Conservation (phyloP, 805 yeast genomes). For the Candida michaelii region DNA sequence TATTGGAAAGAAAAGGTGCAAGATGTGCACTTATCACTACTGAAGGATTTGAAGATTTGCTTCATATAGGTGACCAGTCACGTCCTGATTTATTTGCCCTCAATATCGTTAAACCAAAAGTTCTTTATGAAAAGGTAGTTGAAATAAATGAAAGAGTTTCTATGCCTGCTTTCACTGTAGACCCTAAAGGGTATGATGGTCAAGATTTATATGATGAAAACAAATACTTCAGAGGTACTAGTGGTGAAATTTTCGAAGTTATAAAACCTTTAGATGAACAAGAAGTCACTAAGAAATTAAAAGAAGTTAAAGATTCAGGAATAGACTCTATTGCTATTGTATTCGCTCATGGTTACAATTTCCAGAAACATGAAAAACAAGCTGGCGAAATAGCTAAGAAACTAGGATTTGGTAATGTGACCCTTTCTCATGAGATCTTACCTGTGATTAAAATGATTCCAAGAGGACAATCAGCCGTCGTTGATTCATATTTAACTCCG, state of each 20-base stretch:
- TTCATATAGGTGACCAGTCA: conserved; percentile 23
- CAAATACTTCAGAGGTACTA: conserved; percentile 52
- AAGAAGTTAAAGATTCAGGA: conserved; percentile 53
- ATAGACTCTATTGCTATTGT: conserved; percentile 72
- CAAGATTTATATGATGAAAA: conserved; percentile 22
- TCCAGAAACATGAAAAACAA: conserved; percentile 60
- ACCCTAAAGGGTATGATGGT: conserved; percentile 19
- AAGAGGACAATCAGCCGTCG: conserved; percentile 75
- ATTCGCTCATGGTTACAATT: conserved; percentile 72
- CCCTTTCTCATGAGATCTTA: conserved; percentile 65
- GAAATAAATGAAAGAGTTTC: conserved; percentile 24
- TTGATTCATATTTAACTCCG: conserved; percentile 83
- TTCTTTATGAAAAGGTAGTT: conserved; percentile 17
- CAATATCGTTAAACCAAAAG: conserved; percentile 19
- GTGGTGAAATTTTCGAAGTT: conserved; percentile 70
- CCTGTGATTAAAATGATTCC: conserved; percentile 80
- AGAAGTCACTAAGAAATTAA: conserved; percentile 45
- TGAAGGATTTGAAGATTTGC: conserved; percentile 22
- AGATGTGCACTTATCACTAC: conserved; percentile 20
- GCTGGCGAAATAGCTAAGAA: conserved; percentile 50
- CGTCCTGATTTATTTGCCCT: conserved; percentile 23
- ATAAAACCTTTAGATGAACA: conserved; percentile 49
- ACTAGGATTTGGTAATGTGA: conserved; percentile 68
- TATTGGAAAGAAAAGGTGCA: conserved; percentile 23
- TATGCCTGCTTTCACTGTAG: conserved; percentile 20